A percentile compares a stretch with the other conserved stretches of the same genome.
These are phyloP conservation scores for Monilinia fructigena DNA, from an alignment of 2,329 filamentous ascomycete species.

Conservation along the genomic window DNA sequence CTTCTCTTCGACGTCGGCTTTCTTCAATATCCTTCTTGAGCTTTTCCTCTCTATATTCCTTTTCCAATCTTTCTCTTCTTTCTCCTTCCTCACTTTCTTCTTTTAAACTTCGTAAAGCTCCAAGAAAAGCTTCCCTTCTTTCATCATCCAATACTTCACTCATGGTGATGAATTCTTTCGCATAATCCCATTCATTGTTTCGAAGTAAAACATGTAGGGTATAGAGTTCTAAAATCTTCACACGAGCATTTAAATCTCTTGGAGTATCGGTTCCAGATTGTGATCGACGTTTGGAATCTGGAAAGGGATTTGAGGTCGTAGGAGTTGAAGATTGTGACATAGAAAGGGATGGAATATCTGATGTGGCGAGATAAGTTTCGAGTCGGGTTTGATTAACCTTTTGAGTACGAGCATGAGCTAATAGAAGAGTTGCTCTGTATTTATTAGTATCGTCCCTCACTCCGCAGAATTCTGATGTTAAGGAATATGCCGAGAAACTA, in stretches of 20 bases:
- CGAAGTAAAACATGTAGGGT: constrained; percentile 90
- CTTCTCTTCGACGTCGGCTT: constrained; percentile 51
- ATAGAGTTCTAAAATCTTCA: constrained; percentile 94
- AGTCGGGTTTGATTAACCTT: constrained; percentile 80
- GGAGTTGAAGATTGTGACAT: constrained; percentile 71
- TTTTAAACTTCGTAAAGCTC: constrained; percentile 78
- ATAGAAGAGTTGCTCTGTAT: constrained; percentile 76
- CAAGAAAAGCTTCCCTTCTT: constrained; percentile 81
- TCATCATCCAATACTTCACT: constrained; percentile 90
- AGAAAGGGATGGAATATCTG: constrained; percentile 70
- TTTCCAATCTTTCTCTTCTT: constrained; percentile 59
- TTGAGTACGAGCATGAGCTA: constrained; percentile 87
- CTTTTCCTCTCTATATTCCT: constrained; percentile 55
- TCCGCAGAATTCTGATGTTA: constrained; percentile 13
- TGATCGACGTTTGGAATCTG: constrained; percentile 18
- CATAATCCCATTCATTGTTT: constrained; percentile 96
- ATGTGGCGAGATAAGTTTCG: constrained; percentile 82
- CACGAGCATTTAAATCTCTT: constrained; percentile 75
- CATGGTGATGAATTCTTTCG: constrained; percentile 82
- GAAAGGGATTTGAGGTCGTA: constrained; percentile 43
- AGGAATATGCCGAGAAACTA: constrained; percentile 40
- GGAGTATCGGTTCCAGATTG: constrained; percentile 72
- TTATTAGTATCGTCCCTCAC: constrained; percentile 31
- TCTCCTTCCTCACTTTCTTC: constrained; percentile 78
- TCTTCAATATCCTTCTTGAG: constrained; percentile 58